Conservation (phyloP, 441 rosid species). For the Eutrema salsugineum region DNA sequence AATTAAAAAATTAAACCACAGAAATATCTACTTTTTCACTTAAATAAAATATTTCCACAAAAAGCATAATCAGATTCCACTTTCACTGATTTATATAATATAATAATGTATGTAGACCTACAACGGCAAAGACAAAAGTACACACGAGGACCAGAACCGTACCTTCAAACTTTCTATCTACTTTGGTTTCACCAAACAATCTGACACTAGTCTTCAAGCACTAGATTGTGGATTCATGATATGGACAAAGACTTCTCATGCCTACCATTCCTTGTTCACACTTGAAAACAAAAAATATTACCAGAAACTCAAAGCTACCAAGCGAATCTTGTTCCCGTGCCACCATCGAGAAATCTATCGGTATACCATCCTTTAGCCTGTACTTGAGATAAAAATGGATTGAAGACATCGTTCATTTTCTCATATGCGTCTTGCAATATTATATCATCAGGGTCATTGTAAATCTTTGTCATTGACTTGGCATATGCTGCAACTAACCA, state of each 20-base stretch:
- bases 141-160: constrained; percentile 29
- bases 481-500: constrained; percentile 93
- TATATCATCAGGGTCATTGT: constrained; percentile 25
- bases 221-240: constrained; percentile 8
- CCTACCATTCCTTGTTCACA: neutral
- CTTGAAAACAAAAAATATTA: neutral
- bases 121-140: constrained; percentile 9
- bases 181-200: constrained; percentile 24
- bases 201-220: constrained; percentile 14
- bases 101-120: neutral
- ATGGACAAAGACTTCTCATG: constrained; percentile 3
- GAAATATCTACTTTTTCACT: neutral
- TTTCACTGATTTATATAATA: neutral
- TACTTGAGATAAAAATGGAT: constrained; percentile 55
- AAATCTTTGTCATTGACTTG: constrained; percentile 38
- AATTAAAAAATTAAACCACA: neutral
- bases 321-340: constrained; percentile 76
- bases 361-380: constrained; percentile 93
- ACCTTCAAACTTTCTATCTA: constrained; percentile 13
- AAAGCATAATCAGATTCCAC: constrained; percentile 17
- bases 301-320: constrained; percentile 34
- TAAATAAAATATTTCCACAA: neutral
- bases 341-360: constrained; percentile 87
- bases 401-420: constrained; percentile 54
- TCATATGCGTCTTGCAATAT: constrained; percentile 60